Evolutionary conservation across 352 stramenopile genomes (phyloP).

Genomic region (Globisporangium sylvaticum): DNA sequence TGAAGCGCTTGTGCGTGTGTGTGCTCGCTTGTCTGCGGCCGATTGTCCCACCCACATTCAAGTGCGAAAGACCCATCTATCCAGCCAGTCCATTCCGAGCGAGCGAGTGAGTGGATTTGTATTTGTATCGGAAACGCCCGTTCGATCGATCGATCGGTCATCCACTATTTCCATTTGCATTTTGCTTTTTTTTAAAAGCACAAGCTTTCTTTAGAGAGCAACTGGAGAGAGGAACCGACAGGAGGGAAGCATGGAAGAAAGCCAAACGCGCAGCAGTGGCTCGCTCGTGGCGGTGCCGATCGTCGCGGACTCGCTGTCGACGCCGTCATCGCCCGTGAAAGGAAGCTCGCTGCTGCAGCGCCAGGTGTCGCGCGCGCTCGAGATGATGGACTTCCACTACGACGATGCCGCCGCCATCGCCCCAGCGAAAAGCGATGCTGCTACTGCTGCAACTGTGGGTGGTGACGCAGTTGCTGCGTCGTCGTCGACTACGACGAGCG

Average conservation of each 20-base stretch:
- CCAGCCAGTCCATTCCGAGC: background rate
- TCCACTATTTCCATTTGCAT: background rate
- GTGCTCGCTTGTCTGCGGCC: background rate
- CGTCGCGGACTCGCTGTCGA: conserved; percentile 2
- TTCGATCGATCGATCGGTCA: background rate
- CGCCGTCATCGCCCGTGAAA: conserved; percentile 15
- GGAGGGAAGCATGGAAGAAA: conserved; percentile 9
- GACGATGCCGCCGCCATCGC: conserved; percentile 5
- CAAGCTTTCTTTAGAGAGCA: background rate
- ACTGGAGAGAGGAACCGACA: background rate
- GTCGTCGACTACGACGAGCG: conserved; percentile 1
- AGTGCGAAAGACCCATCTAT: background rate
- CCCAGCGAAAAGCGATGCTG: conserved; percentile 5
- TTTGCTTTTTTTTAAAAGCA: background rate
- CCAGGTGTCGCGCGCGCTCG: conserved; percentile 45
- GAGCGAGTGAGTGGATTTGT: background rate
- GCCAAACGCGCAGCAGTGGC: background rate
- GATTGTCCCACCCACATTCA: background rate
- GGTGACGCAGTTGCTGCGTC: conserved; percentile 7
- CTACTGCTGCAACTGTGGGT: background rate
- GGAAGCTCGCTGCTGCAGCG: conserved; percentile 33
- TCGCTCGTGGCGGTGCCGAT: background rate
- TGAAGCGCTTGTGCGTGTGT: background rate
- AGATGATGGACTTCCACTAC: conserved; percentile 42
- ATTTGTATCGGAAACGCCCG: background rate